Percentiles rank a stretch among this genome's conserved stretches.
Conservation (phyloP, 768 basidiomycete genomes). For the Suillus clintonianus region DNA sequence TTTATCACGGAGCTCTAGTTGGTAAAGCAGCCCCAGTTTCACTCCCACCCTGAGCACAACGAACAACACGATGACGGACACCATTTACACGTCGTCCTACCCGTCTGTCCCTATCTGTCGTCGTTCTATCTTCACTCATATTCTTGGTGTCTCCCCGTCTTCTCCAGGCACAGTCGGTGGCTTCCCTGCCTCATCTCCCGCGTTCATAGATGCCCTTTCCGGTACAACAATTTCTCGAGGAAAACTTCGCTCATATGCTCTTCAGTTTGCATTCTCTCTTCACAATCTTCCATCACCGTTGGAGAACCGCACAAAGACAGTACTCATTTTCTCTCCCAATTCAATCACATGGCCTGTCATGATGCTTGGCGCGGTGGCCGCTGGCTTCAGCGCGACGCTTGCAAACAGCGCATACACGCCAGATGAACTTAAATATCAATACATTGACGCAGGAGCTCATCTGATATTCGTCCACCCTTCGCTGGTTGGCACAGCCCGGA, state of each 20-base stretch:
- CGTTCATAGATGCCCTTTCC: conserved; percentile 68
- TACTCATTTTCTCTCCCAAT: conserved; percentile 72
- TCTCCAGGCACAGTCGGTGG: conserved; percentile 37
- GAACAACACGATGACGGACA: conserved; percentile 17
- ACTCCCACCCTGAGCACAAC: not conserved
- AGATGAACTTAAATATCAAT: conserved; percentile 71
- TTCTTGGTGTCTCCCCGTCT: conserved; percentile 20
- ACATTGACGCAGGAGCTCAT: conserved; percentile 63
- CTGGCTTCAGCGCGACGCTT: conserved; percentile 67
- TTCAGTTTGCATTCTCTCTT: conserved; percentile 62
- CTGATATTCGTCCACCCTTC: conserved; percentile 68
- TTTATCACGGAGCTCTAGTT: not conserved
- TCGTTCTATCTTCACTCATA: conserved; percentile 34
- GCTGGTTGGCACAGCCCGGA: conserved; percentile 52
- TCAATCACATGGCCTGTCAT: conserved; percentile 56
- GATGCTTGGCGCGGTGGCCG: conserved; percentile 52
- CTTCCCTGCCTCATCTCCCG: conserved; percentile 45
- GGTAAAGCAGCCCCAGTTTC: not conserved
- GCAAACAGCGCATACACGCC: conserved; percentile 74
- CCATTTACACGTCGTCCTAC: conserved; percentile 21
- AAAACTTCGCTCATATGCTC: conserved; percentile 51
- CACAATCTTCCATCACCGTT: conserved; percentile 44
- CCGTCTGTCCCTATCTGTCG: conserved; percentile 19
- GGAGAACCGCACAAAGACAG: conserved; percentile 42
- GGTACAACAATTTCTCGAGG: conserved; percentile 57